phyloP scores from a whole-genome alignment of 2,329 filamentous ascomycete species.

The Colletotrichum kahawae region DNA sequence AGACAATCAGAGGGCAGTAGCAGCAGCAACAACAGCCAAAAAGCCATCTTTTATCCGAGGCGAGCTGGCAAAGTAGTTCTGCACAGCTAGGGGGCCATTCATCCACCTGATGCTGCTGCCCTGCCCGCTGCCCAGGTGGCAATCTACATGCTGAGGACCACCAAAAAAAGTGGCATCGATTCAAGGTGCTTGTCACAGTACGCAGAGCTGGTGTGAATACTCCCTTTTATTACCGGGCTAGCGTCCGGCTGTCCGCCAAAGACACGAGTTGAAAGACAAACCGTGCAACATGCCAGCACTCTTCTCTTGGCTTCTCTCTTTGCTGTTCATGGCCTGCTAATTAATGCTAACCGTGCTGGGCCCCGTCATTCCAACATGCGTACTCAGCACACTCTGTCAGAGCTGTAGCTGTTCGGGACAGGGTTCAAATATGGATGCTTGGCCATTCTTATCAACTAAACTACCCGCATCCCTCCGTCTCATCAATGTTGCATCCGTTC shows the following conservation, averaged over 20 bases:
- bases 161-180: not conserved
- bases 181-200: slow-evolving; percentile 13
- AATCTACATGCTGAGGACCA: slow-evolving; percentile 1
- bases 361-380: slow-evolving; percentile 15
- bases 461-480: not conserved
- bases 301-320: slow-evolving; percentile 18
- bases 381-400: not conserved
- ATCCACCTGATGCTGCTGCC: slow-evolving; percentile 5
- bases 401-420: not conserved
- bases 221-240: not conserved
- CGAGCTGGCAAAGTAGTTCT: not conserved
- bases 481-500: slow-evolving; percentile 10
- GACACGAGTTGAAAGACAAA: slow-evolving; percentile 14
- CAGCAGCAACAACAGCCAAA: not conserved
- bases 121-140: slow-evolving; percentile 4
- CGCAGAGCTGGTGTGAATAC: slow-evolving; percentile 5
- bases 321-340: slow-evolving; percentile 10
- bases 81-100: not conserved
- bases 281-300: slow-evolving; percentile 10
- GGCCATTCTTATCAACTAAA: slow-evolving; percentile 5
- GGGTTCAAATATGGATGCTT: slow-evolving; percentile 20
- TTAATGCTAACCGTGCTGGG: not conserved
- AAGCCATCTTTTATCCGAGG: not conserved
- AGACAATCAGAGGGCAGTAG: not conserved
- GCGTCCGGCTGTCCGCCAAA: not conserved